Conservation (phyloP, 2,329 filamentous ascomycete species). For the Dactylellina cionopaga region DNA sequence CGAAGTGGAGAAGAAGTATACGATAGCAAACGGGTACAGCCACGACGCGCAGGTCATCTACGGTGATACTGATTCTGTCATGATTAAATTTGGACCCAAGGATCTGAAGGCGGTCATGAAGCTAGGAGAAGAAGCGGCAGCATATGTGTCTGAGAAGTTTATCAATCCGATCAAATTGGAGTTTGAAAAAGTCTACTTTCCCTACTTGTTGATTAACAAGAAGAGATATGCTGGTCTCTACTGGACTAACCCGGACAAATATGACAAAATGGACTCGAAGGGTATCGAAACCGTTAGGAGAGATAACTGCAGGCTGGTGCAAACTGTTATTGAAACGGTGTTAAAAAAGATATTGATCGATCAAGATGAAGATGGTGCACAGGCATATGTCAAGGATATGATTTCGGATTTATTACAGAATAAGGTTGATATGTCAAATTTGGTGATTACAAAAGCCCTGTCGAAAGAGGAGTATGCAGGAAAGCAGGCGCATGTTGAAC, state of each 20-base stretch:
- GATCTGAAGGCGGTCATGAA: conserved; percentile 92
- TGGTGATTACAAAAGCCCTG: conserved; percentile 97
- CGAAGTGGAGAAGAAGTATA: conserved; percentile 92
- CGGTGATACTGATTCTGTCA: conserved; percentile 98
- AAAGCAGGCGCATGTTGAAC: conserved; percentile 95
- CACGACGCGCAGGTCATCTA: conserved; percentile 98
- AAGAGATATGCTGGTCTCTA: conserved; percentile 98
- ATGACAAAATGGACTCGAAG: conserved; percentile 99
- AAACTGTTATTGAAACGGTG: conserved; percentile 97
- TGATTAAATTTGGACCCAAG: conserved; percentile 96
- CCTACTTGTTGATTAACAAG: conserved; percentile 98
- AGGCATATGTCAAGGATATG: conserved; percentile 97
- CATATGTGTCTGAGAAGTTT: conserved; percentile 90
- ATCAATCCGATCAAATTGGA: conserved; percentile 97
- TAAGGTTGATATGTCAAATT: conserved; percentile 98
- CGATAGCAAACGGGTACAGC: conserved; percentile 89
- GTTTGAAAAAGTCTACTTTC: conserved; percentile 99
- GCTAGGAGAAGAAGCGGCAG: conserved; percentile 89
- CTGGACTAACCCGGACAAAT: conserved; percentile 94
- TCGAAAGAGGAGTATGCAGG: conserved; percentile 88
- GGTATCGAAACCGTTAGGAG: conserved; percentile 97
- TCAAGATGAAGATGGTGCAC: conserved; percentile 85
- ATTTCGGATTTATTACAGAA: conserved; percentile 96
- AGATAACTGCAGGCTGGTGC: conserved; percentile 94
- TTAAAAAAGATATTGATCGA: conserved; percentile 95